A percentile compares a stretch with the other conserved stretches of the same genome.
phyloP scores from a whole-genome alignment of 495 filamentous ascomycete species.

The Poronia punctata region DNA sequence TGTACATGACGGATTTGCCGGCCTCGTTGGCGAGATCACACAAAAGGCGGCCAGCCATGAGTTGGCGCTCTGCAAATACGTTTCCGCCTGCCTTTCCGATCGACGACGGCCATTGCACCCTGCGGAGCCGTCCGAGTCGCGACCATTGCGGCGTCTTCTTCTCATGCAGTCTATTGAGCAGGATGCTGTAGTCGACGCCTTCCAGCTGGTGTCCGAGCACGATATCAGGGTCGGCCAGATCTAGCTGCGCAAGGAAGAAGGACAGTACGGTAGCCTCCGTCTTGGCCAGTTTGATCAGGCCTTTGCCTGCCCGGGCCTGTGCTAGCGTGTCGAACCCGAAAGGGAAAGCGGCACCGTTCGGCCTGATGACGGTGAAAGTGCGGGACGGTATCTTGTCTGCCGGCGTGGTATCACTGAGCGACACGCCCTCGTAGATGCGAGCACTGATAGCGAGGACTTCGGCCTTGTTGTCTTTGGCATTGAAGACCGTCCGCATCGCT shows the following conservation, averaged over 20 bases:
- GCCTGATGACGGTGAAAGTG: slow-evolving; percentile 87
- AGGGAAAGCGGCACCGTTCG: slow-evolving; percentile 66
- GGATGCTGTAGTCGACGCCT: slow-evolving; percentile 89
- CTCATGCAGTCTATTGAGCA: slow-evolving; percentile 80
- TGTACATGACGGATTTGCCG: slow-evolving; percentile 94
- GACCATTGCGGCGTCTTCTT: slow-evolving; percentile 91
- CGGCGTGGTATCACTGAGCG: slow-evolving; percentile 77
- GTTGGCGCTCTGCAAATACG: slow-evolving; percentile 85
- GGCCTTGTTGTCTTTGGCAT: slow-evolving; percentile 90
- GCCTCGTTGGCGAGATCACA: slow-evolving; percentile 96
- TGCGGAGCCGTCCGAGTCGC: slow-evolving; percentile 76
- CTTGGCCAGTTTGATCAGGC: slow-evolving; percentile 70
- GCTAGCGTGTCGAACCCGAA: slow-evolving; percentile 74
- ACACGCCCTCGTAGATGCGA: slow-evolving; percentile 85
- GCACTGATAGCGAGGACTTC: slow-evolving; percentile 88
- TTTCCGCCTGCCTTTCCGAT: slow-evolving; percentile 79
- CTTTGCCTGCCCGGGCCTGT: slow-evolving; percentile 50
- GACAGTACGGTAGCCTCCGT: slow-evolving; percentile 75
- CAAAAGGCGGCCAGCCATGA: slow-evolving; percentile 81
- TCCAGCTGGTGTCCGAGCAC: slow-evolving; percentile 93
- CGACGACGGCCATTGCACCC: slow-evolving; percentile 79
- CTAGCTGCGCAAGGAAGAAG: slow-evolving; percentile 81
- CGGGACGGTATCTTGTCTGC: slow-evolving; percentile 82
- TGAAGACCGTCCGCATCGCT: slow-evolving; percentile 78
- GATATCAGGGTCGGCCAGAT: slow-evolving; percentile 85